phyloP scores from a whole-genome alignment of 768 basidiomycete genomes.

The Pulveroboletus sp. region DNA sequence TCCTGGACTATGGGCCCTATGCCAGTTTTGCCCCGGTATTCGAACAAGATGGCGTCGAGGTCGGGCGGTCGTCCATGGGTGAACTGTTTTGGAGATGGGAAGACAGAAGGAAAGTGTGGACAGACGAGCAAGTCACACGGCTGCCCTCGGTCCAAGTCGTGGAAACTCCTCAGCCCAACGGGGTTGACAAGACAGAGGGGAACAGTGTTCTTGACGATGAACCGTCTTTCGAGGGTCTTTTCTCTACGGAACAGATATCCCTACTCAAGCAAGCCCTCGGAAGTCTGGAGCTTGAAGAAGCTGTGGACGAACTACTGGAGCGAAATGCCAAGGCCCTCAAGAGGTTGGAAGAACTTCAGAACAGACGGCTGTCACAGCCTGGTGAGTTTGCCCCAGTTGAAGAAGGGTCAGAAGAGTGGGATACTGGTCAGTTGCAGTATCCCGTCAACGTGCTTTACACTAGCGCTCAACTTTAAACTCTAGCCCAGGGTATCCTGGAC shows the following conservation, averaged over 20 bases:
- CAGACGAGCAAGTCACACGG: conserved; percentile 16
- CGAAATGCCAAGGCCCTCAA: conserved; percentile 60
- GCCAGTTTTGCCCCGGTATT: conserved; percentile 76
- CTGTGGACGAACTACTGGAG: conserved; percentile 63
- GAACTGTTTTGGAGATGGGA: conserved; percentile 53
- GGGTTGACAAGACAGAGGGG: conserved; percentile 6
- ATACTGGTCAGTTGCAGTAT: conserved; percentile 54
- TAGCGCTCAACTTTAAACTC: conserved; percentile 12
- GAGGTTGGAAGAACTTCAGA: conserved; percentile 64
- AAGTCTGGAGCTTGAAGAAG: conserved; percentile 60
- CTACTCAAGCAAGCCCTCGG: conserved; percentile 57
- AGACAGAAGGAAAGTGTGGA: conserved; percentile 35
- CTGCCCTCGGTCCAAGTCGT: neutral
- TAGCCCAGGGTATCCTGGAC: conserved; percentile 70
- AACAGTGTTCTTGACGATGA: conserved; percentile 30
- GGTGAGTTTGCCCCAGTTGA: conserved; percentile 46
- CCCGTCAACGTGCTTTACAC: conserved; percentile 1
- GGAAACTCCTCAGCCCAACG: conserved; percentile 10
- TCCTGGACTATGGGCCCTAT: conserved; percentile 75
- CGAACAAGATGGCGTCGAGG: conserved; percentile 70
- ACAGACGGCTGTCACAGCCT: conserved; percentile 44
- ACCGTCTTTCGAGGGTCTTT: conserved; percentile 45
- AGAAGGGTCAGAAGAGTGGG: conserved; percentile 78
- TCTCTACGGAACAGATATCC: conserved; percentile 52
- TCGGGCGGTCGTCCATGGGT: conserved; percentile 58